Evolutionary conservation across 495 filamentous ascomycete species (phyloP), one percentile per base, ranked within the genome.

Genomic region (Collariella sp.): DNA sequence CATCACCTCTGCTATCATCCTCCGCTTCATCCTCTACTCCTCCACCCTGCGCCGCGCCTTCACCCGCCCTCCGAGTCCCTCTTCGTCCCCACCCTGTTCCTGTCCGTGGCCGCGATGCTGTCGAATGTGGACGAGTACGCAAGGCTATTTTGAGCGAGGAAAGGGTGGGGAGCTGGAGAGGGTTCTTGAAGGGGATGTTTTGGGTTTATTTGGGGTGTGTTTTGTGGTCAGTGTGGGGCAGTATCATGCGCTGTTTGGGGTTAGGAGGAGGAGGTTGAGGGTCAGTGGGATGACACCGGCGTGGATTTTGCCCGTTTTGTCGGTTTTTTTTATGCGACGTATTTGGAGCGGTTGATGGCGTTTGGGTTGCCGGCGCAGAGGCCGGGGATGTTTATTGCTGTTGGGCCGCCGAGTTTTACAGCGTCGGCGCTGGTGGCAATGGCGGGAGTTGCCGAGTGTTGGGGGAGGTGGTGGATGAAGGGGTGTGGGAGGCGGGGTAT

Each of bases 371-470:
- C 47, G 23, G 68, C 59, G 65, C 77, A 55, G 66, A 64, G 82
- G 39, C 77, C 81, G 0, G 82, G 78, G 2, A 85, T 88, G 80
- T 87, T 87, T 65, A 86, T 88, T 54, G 82, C 81, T 7, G 84
- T 87, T 7, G 84, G 80, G 0, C 83, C 83, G 10, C 75, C 84
- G 0, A 75, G 79, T 2, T 89, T 87, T 68, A 87, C 84, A 3
- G 79, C 76, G n/a, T 71, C 85, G 1, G 84, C 84, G 7, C 68
- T 88, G n/a, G 76, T 89, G 41, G 76, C 75, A 22, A 81, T 87
- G 73, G 79, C 80, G 0, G 67, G 73, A 20, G 76, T 60, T 70
- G 12, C 64, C 70, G 59, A 33, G 33, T 66, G 2, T 51, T 63
- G 11, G 15, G 31, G 13, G 52, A 46, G 7, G 39, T 66, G 19